Base-by-base conservation (phyloP, 2,329 filamentous ascomycete genomes). In the Corinectria fuckeliana region DNA sequence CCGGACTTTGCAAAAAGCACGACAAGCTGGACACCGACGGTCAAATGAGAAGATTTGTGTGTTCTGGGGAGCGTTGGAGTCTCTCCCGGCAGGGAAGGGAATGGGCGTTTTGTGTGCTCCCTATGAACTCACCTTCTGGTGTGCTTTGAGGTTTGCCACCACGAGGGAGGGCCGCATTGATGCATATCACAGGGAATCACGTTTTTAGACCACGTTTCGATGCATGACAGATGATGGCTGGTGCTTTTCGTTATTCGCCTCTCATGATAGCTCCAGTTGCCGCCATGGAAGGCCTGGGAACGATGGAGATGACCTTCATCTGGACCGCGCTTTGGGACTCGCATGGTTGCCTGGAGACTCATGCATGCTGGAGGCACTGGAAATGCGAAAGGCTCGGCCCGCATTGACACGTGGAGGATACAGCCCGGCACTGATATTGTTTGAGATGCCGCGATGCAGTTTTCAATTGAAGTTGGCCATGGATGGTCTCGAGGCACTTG, bases 201-300 rank as follows among this genome's bases (percentile, higher is more conserved):
- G 68, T 77, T 78, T 71, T 77, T 80, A 80, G 80, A 82, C 77
- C 77, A 79, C 71, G 76, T 79, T 76, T 78, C 75, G 74, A 73
- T 81, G 80, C 80, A 82, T 81, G 78, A 79, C 76, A 76, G 75
- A 79, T 70, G 75, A 80, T 77, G 78, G 77, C 78, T 77, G 67
- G 64, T 69, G 71, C 67, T 72, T 72, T 78, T 78, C 77, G 76
- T 77, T 79, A 76, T 72, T 71, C 64, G 62, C 69, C 66, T 72
- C 70, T 69, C 62, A 62, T 65, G 65, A 71, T 62, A 62, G 60
- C 64, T 64, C 66, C 62, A 64, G 57, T 67, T 63, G 51, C 60
- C 64, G 67, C 65, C 63, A 63, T 68, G 59, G 63, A 64, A 63
- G 69, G 65, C 62, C 61, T 61, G 65, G 60, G 59, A 60, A 68